Evolutionary conservation across 768 basidiomycete species (phyloP), one percentile per base, ranked within the genome.

Genomic region (Paxillus ammoniavirescens): DNA sequence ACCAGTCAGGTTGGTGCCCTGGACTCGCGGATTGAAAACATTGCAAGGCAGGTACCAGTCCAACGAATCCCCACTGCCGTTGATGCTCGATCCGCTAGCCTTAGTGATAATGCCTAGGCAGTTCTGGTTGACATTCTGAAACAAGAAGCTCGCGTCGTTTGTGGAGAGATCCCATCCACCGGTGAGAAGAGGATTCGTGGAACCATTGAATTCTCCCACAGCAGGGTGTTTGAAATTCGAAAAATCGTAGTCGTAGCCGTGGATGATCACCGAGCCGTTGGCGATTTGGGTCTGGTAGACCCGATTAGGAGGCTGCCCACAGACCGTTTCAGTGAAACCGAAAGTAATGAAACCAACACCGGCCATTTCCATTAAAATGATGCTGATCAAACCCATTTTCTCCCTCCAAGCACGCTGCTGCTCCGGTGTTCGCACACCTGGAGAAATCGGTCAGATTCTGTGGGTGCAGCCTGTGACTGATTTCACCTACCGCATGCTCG

Each of bases 31-130:
- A 60, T 83, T 80, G 74, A 78, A 88, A 42, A 96, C 73, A 65
- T 99, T 98, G 78, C 97, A 99, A 1, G 97, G 97, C 73, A 98
- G 97, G 69, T 98, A 98, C 95, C 95, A 98, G 57, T 91, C 89
- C 62, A 93, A 70, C 44, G 75, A 65, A 47, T 75, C 72, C 31
- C 83, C 83, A 7, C 67, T 79, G 33, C 82, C 81, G 4, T 82
- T 76, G 62, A 98, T 96, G 51, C 79, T 81, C 7, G 89, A 89
- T 42, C 81, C 84, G 28, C 76, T 60, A 6, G 90, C 81, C 58
- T 84, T 82, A 4, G 82, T 87, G 63, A 99, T 87, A 65, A 93
- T 63, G 8, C 82, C 82, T 23, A 83, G 72, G 66, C 97, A 99
- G 53, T 89, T 81, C 64, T 89, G 75, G 71, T 94, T 94, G 61